A percentile compares a stretch with the other conserved stretches of the same genome.
These are phyloP conservation scores for Musa troglodytarum DNA, from an alignment of 176 grass and related monocot genomes.

Conservation along the genomic window DNA sequence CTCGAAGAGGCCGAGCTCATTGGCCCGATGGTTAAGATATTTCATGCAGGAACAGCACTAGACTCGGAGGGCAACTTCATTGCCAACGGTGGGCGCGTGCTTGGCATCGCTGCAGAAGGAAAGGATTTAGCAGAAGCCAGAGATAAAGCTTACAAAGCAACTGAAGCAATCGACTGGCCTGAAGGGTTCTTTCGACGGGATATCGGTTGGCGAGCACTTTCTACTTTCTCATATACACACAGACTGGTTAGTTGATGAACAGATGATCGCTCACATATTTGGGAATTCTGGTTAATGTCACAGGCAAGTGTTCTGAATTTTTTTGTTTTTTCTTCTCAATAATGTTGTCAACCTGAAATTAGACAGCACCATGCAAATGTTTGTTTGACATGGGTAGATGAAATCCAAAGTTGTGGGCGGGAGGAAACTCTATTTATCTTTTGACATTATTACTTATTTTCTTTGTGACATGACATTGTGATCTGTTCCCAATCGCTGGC, in stretches of 20 bases:
- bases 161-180: conserved; percentile 54
- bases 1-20: conserved; percentile 59
- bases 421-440: no score
- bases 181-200: conserved; percentile 69
- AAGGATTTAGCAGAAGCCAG: conserved; percentile 64
- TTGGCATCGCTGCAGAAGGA: conserved; percentile 65
- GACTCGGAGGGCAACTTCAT: conserved; percentile 59
- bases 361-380: no score
- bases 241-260: neutral
- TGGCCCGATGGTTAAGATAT: conserved; percentile 66
- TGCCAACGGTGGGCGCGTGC: conserved; percentile 43
- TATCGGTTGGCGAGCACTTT: conserved; percentile 67
- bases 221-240: neutral
- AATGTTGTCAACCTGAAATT: no score
- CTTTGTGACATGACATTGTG: no score
- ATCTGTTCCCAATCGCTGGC: no score
- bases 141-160: conserved; percentile 47
- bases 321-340: no score
- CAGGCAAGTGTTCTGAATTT: no score
- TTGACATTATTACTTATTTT: no score
- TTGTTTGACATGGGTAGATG: no score
- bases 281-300: no score
- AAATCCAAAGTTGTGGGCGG: no score
- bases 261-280: neutral
- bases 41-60: conserved; percentile 62